Base-by-base conservation (phyloP, 2,329 filamentous ascomycete species). In the Pyricularia pennisetigena region DNA sequence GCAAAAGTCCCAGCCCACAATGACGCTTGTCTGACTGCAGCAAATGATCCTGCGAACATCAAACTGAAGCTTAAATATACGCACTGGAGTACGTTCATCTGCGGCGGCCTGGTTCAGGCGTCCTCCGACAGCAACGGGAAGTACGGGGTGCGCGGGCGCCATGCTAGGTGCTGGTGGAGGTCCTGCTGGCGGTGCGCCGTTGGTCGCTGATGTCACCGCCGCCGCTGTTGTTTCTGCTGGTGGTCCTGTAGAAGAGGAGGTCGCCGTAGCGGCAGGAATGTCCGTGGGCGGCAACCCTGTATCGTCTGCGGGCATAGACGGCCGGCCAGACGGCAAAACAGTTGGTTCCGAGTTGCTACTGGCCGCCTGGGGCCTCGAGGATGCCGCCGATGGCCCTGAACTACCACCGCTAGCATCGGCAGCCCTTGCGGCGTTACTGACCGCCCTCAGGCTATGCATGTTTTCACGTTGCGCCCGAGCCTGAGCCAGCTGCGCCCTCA, bases 1-100 rank as follows among this genome's bases (percentile, higher is more conserved):
- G 69, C 93, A 95, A 83, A 98, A 99, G 78, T 99, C 95, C 95
- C 95, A 99, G 0, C 94, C 95, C 0, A 98, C 93, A 74, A 99
- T 98, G 20, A 90, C 88, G 57, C 89, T 89, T 68, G 95, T 93
- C 77, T 98, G 94, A 71, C 91, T 95, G 76, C 94, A 97, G 80
- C 94, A 97, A 68, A 99, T 90, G 72, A 99, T 96, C 73, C 94
- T 89, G 26, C 93, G 86, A 0, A 93, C 92, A 76, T 99, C 95
- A 73, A 97, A 99, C 77, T 99, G 95, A 49, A 98, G 83, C 79
- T 99, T 99, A 82, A 98, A 99, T 3, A 99, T 91, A 28, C 95
- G 80, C 8, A 83, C 81, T 12, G 82, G 80, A 68, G 80, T 82
- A 35, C 80, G 73, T 26, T 71, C 78, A 70, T 86, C 84, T 8